A percentile compares a stretch with the other conserved stretches of the same genome.
phyloP scores from a whole-genome alignment of 345 rosid genomes.

The Eucalyptus curtisii region DNA sequence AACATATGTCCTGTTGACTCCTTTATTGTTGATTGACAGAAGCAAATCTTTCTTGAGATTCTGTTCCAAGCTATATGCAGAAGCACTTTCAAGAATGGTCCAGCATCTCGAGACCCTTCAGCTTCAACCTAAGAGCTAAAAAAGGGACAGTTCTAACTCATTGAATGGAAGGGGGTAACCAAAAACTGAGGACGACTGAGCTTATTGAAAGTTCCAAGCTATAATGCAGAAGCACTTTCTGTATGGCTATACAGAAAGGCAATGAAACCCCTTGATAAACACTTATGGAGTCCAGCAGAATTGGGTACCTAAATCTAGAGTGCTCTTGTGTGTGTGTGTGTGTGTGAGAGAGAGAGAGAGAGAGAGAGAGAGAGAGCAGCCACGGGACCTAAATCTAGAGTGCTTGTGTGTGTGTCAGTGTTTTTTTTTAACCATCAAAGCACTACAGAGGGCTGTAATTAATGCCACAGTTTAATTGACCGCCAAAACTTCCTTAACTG shows the following conservation, averaged over 20 bases:
- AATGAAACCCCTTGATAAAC: neutral
- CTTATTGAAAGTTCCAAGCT: too few relatives aligned
- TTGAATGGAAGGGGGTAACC: neutral
- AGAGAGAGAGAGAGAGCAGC: too few relatives aligned
- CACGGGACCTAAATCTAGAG: too few relatives aligned
- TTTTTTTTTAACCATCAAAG: neutral
- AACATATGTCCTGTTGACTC: neutral
- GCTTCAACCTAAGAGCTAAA: neutral
- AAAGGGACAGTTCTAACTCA: neutral
- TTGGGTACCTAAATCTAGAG: neutral
- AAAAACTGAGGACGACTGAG: neutral
- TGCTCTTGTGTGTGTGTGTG: neutral
- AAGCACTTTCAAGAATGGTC: neutral
- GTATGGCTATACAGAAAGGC: neutral
- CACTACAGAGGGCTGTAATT: neutral
- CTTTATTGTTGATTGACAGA: neutral
- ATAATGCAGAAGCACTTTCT: too few relatives aligned
- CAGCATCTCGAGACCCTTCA: neutral
- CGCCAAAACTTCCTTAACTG: neutral
- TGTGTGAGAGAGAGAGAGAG: too few relatives aligned
- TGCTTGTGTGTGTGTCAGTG: neutral
- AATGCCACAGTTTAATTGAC: neutral
- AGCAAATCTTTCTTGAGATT: neutral
- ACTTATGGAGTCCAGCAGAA: neutral
- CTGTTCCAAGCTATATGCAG: neutral